Base-by-base conservation (phyloP, 75 land plant genomes). In the Picea glauca region DNA sequence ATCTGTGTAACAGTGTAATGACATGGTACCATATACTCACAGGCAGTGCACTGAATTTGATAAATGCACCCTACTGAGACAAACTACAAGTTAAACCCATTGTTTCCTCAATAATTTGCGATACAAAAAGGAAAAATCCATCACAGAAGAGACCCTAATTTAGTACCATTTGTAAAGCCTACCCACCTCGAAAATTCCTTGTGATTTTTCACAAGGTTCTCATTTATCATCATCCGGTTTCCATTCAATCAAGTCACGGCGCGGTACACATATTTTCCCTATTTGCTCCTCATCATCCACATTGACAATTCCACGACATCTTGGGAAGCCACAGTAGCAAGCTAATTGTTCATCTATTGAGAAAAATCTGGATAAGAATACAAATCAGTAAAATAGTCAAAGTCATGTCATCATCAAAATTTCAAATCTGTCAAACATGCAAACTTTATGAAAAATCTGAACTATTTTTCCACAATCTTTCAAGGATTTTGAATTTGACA, bases 281-380 rank as follows among this genome's bases (percentile, higher is more conserved):
- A 84, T 63, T 72, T 82, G 91, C 67, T 88, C 92, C 54, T 93
- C 94, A 62, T 93, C 99, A 78, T 79, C 78, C 61, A 90, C 90
- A 87, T 98, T 98, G 30, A 98, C 99, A 79, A 91, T 83, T 20
- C 98, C 96, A 62, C 98, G 83, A 63, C 99, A 98, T 81, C 93
- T 92, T 38, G 92, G 89, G 74, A 78, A 90, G 62, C 99, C 99
- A 90, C 99, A 98, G 78, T 89, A 88, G 81, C 99, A 98, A 26
- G 90, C 78, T 12, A 98, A 85, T 62, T 80, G 88, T 73, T 95
- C 96, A 73, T 91, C 98, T 46, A 83, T 89, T 18, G 99, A 95
- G 65, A 89, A 91, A 75, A 95, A 98, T 74, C 98, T 94, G 84
- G 26, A 76, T 63, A 8, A 15, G 21, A 43, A 40, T 40, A 21